Percentiles rank a stretch among this genome's conserved stretches.
Conservation (phyloP, 2,329 filamentous ascomycete genomes). For the Arthrobotrys sphaeroides region DNA sequence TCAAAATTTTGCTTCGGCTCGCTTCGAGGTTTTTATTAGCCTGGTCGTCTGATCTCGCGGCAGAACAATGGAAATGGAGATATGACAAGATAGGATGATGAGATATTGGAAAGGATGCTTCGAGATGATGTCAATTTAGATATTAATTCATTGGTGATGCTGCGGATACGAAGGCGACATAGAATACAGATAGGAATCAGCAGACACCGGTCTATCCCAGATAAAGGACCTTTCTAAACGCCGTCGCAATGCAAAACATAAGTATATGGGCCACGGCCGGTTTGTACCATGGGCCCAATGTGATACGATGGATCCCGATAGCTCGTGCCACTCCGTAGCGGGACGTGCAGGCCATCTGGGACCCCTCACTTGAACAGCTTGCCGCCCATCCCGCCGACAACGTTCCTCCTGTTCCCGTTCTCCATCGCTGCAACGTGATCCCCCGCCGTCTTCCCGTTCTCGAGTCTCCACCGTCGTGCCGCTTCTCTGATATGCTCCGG, state of each 20-base stretch:
- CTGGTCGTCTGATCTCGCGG: constrained; percentile 1
- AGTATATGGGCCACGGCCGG: no score
- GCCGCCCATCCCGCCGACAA: constrained; percentile 50
- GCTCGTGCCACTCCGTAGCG: neutral
- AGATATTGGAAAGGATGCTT: neutral
- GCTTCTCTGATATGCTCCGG: constrained; percentile 58
- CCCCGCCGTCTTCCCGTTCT: constrained; percentile 56
- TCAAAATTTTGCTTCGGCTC: constrained; percentile 37
- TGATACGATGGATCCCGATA: neutral
- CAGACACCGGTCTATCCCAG: neutral
- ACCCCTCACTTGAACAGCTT: constrained; percentile 45
- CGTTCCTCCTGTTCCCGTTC: constrained; percentile 44
- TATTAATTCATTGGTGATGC: neutral
- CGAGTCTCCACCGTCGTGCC: constrained; percentile 56
- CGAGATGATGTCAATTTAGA: neutral
- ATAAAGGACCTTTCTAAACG: constrained; percentile 3
- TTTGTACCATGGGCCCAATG: no score
- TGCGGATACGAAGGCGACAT: neutral
- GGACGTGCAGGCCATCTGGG: neutral
- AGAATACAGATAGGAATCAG: neutral
- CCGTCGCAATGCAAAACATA: constrained; percentile 35
- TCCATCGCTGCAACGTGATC: constrained; percentile 53
- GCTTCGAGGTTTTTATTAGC: constrained; percentile 10
- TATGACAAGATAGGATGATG: neutral
- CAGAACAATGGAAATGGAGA: neutral